Evolutionary conservation across 192 early-diverging fungal genomes (phyloP), one percentile per base, ranked within the genome.

Genomic region (Coemansia sp.): DNA sequence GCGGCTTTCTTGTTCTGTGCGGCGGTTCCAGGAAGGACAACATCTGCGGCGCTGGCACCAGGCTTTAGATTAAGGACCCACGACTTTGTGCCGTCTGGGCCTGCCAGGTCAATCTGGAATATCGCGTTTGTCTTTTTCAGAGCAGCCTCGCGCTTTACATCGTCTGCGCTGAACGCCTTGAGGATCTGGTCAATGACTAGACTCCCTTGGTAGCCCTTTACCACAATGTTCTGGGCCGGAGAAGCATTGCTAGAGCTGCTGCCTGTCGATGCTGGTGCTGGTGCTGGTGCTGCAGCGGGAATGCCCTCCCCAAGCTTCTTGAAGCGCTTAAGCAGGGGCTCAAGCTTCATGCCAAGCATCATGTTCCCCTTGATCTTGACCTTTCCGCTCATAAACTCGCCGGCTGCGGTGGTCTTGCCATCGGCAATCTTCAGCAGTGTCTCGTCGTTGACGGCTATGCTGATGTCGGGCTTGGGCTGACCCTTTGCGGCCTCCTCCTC

Each of bases 341-440:
- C 86, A 22, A 90, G 83, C 82, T 89, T 92, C 70, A 86, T 86
- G 43, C 87, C 87, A 55, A 90, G 73, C 86, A 89, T 89, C 82
- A 89, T 85, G 53, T 89, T 85, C 55, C 89, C 89, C 75, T 88
- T 89, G 62, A 88, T 82, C 83, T 96, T 97, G 70, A 92, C 83
- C 74, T 95, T 95, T 62, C 96, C 93, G 62, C 84, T 77, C 92
- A 95, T 92, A 81, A 92, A 97, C 73, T 91, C 88, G 82, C 92
- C 93, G 76, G 94, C 93, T 13, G 90, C 89, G 56, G 92, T 94
- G 41, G 91, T 76, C 79, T 93, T 93, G 60, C 94, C 94, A 35
- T 84, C 74, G n/a, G 90, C 86, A 29, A 98, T 78, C 55, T 87
- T 89, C 36, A 94, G 72, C 77, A 98, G 91, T 59, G 88, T 90